A percentile compares a stretch with the other conserved stretches of the same genome.
phyloP scores from a whole-genome alignment of 2,329 filamentous ascomycete species.

The Apiospora malaysiana region DNA sequence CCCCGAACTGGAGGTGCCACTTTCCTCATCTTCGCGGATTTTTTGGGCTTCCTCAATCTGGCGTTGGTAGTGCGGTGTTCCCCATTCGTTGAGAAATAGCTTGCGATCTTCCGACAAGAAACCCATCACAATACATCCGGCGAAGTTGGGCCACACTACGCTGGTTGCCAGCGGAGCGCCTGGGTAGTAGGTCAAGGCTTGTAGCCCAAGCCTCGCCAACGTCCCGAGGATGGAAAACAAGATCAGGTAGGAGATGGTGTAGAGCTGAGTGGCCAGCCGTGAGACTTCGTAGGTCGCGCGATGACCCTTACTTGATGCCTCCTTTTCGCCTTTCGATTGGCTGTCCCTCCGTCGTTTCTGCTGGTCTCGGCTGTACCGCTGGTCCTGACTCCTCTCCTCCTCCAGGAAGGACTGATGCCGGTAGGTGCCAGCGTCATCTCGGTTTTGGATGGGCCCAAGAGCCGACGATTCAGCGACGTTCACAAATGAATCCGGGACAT shows the following conservation, averaged over 20 bases:
- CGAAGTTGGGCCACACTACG: conserved; percentile 87
- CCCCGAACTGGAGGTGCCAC: conserved; percentile 30
- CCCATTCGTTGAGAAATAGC: conserved; percentile 75
- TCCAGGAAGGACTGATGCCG: conserved; percentile 46
- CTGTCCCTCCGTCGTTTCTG: conserved; percentile 21
- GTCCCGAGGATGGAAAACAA: conserved; percentile 88
- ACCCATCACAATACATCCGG: conserved; percentile 81
- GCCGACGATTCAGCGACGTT: conserved; percentile 51
- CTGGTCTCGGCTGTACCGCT: conserved; percentile 25
- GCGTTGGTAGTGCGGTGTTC: conserved; percentile 48
- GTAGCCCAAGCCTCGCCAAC: conserved; percentile 79
- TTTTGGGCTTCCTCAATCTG: conserved; percentile 42
- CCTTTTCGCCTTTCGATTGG: background rate
- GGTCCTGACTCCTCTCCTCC: conserved; percentile 39
- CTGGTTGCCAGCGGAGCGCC: conserved; percentile 76
- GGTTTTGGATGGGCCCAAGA: conserved; percentile 52
- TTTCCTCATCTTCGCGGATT: conserved; percentile 46
- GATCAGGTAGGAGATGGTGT: conserved; percentile 81
- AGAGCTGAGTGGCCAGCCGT: conserved; percentile 61
- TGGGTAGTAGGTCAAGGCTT: conserved; percentile 80
- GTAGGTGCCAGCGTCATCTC: conserved; percentile 43
- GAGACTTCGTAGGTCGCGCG: conserved; percentile 42
- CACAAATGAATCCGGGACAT: conserved; percentile 45
- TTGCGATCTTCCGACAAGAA: conserved; percentile 81
- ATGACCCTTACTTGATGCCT: background rate